Conservation (phyloP, 2,329 filamentous ascomycete species). For the Fusarium sp. region DNA sequence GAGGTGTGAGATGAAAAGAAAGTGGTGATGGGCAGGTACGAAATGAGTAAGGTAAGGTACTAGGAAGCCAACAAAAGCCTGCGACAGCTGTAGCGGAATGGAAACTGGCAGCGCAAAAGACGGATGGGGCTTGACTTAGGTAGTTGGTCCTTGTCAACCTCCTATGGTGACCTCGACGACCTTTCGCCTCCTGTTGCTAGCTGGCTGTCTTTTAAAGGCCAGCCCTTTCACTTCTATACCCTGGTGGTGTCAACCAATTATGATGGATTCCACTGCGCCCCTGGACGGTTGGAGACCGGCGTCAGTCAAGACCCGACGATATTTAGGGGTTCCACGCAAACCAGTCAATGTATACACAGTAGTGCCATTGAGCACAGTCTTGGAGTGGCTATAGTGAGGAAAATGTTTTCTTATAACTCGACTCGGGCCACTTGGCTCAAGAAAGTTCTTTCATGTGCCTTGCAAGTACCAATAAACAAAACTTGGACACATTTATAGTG, state of each 20-base stretch:
- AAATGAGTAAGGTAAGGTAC: slow-evolving; percentile 14
- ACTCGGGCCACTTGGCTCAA: background rate
- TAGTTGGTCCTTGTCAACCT: slow-evolving; percentile 23
- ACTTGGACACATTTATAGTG: slow-evolving; percentile 14
- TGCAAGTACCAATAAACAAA: background rate
- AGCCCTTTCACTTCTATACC: slow-evolving; percentile 20
- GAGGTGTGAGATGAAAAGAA: slow-evolving; percentile 34
- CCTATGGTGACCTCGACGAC: slow-evolving; percentile 23
- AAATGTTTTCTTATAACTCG: background rate
- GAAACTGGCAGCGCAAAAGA: slow-evolving; percentile 19
- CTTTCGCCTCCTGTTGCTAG: slow-evolving; percentile 21
- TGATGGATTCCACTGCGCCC: background rate
- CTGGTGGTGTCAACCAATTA: slow-evolving; percentile 33
- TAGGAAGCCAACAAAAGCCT: slow-evolving; percentile 22
- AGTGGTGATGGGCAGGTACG: slow-evolving; percentile 32
- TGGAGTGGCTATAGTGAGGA: slow-evolving; percentile 5
- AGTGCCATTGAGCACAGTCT: slow-evolving; percentile 20
- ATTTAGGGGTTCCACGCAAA: slow-evolving; percentile 40
- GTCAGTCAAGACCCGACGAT: slow-evolving; percentile 19
- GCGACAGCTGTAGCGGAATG: slow-evolving; percentile 28
- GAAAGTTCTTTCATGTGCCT: background rate
- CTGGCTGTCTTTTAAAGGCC: slow-evolving; percentile 6
- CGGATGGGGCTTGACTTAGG: slow-evolving; percentile 20
- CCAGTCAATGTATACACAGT: slow-evolving; percentile 10
- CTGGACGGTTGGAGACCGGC: slow-evolving; percentile 6